phyloP scores from a whole-genome alignment of 1,284 basidiomycete genomes.

The Volvariella volvacea region DNA sequence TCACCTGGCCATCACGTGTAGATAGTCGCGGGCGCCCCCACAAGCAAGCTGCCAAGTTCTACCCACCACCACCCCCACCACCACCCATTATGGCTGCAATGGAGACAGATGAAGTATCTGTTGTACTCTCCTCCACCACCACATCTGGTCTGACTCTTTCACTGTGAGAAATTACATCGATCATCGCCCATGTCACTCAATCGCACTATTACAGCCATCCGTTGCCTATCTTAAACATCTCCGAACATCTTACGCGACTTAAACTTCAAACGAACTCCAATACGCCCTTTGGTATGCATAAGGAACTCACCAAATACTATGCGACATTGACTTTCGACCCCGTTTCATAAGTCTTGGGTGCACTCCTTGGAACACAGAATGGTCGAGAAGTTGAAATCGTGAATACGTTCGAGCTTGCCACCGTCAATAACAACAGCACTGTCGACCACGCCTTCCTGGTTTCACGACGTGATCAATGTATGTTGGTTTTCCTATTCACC shows the following conservation, averaged over 20 bases:
- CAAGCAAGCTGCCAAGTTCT: too few relatives aligned
- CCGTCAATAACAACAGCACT: slow-evolving; percentile 43
- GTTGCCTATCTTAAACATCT: slow-evolving; percentile 93
- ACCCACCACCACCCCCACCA: too few relatives aligned
- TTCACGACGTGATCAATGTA: slow-evolving; percentile 86
- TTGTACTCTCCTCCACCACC: slow-evolving; percentile 62
- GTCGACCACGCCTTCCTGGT: slow-evolving; percentile 82
- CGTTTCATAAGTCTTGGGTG: slow-evolving; percentile 70
- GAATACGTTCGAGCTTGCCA: slow-evolving; percentile 89
- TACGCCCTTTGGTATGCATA: slow-evolving; percentile 56
- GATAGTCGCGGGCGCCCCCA: too few relatives aligned
- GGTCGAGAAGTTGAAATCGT: slow-evolving; percentile 95
- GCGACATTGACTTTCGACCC: slow-evolving; percentile 1
- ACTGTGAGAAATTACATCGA: slow-evolving; percentile 39
- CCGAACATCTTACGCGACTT: slow-evolving; percentile 87
- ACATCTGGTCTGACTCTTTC: slow-evolving; percentile 66
- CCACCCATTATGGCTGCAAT: slow-evolving; percentile 51
- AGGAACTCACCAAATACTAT: neutral
- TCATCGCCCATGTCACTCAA: neutral
- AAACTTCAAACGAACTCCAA: slow-evolving; percentile 63
- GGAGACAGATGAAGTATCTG: slow-evolving; percentile 71
- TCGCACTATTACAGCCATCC: slow-evolving; percentile 68
- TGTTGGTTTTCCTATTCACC: too few relatives aligned
- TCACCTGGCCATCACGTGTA: too few relatives aligned
- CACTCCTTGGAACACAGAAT: slow-evolving; percentile 89